phyloP scores from a whole-genome alignment of 345 rosid genomes.

The Crucihimalaya himalaica region DNA sequence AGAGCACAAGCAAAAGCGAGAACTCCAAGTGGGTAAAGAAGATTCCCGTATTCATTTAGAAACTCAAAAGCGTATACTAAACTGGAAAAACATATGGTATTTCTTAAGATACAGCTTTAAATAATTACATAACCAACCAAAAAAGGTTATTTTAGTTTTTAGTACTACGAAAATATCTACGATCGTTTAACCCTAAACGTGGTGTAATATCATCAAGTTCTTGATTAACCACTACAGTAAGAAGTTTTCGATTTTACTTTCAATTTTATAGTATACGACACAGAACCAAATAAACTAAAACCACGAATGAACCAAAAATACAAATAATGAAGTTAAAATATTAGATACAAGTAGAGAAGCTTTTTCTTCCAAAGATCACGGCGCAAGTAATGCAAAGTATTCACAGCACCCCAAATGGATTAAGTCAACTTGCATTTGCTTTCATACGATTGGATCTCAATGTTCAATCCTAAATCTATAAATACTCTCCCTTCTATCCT shows the following conservation, averaged over 20 bases:
- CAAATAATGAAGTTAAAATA: not conserved
- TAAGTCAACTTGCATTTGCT: slow-evolving; percentile 34
- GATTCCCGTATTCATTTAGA: not conserved
- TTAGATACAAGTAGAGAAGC: not conserved
- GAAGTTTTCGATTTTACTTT: not conserved
- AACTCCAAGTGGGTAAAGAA: slow-evolving; percentile 24
- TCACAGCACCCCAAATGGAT: slow-evolving; percentile 22
- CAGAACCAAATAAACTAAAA: not conserved
- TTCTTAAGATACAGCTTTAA: not conserved
- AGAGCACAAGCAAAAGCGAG: slow-evolving; percentile 13
- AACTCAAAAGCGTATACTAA: too few relatives aligned
- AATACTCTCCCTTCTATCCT: slow-evolving; percentile 18
- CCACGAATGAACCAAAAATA: not conserved
- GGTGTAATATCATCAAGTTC: not conserved
- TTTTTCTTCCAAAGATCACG: slow-evolving; percentile 24
- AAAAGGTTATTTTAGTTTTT: not conserved
- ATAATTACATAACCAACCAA: slow-evolving; percentile 4
- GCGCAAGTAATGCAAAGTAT: slow-evolving; percentile 36
- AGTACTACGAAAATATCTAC: not conserved
- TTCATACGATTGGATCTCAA: slow-evolving; percentile 21
- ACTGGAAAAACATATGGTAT: too few relatives aligned
- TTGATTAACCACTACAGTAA: not conserved
- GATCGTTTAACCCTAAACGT: not conserved
- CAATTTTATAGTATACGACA: not conserved
- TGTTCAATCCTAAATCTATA: slow-evolving; percentile 32